These are phyloP conservation scores for Mycena floridula DNA, from an alignment of 768 basidiomycete species.

Conservation along the genomic window DNA sequence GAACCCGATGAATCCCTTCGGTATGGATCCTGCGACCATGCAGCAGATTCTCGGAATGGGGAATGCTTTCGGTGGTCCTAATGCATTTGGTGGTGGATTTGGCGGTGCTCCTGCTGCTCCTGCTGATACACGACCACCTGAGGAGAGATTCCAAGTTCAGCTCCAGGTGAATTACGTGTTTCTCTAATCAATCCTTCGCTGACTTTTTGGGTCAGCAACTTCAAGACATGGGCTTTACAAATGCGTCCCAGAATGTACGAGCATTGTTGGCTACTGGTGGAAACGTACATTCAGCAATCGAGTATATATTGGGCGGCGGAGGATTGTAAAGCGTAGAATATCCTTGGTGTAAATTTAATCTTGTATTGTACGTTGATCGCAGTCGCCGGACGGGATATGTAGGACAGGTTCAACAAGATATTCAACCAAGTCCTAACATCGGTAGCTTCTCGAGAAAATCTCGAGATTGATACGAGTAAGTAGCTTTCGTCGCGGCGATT, in stretches of 20 bases:
- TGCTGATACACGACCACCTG: slow-evolving; percentile 68
- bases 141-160: slow-evolving; percentile 89
- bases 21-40: slow-evolving; percentile 36
- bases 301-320: slow-evolving; percentile 83
- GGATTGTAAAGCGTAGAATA: slow-evolving; percentile 38
- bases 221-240: slow-evolving; percentile 91
- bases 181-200: neutral
- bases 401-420: too few relatives aligned
- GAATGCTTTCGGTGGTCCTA: neutral
- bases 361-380: too few relatives aligned
- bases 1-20: slow-evolving; percentile 25
- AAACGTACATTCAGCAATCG: slow-evolving; percentile 87
- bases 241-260: slow-evolving; percentile 84
- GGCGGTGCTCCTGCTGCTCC: slow-evolving; percentile 40
- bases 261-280: slow-evolving; percentile 91
- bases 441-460: too few relatives aligned
- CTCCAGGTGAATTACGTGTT: slow-evolving; percentile 48
- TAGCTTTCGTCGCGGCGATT: too few relatives aligned
- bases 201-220: slow-evolving; percentile 54
- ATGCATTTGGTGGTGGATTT: slow-evolving; percentile 9
- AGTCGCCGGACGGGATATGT: too few relatives aligned
- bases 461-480: too few relatives aligned
- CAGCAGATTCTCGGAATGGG: slow-evolving; percentile 34
- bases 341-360: too few relatives aligned
- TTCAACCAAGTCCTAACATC: too few relatives aligned